Percentiles rank a stretch among this genome's conserved stretches.
Evolutionary conservation across 805 yeast genomes (phyloP).

Genomic region (Sungouiozyma intestinalis): DNA sequence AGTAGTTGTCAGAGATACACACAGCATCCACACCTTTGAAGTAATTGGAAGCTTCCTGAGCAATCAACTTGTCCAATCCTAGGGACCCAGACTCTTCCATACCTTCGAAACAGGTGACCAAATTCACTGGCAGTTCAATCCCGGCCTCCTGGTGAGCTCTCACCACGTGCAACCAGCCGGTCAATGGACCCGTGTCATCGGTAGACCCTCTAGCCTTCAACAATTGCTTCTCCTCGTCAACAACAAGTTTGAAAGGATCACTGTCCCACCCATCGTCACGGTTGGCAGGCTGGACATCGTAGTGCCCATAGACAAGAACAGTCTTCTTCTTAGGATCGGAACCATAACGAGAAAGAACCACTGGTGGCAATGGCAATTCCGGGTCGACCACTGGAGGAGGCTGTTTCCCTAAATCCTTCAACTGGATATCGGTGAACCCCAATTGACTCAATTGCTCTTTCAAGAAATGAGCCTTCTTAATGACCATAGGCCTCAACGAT

Average conservation of each 20-base stretch:
- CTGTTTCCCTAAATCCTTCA: constrained; percentile 77
- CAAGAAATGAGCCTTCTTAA: constrained; percentile 80
- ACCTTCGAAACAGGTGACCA: constrained; percentile 91
- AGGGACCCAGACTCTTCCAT: constrained; percentile 98
- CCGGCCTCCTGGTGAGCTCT: constrained; percentile 84
- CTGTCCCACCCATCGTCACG: constrained; percentile 91
- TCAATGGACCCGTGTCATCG: constrained; percentile 96
- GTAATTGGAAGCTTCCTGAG: constrained; percentile 64
- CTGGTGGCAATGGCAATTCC: constrained; percentile 76
- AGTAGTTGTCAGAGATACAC: constrained; percentile 93
- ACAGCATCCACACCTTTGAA: constrained; percentile 89
- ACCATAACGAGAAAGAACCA: constrained; percentile 86
- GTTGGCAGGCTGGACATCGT: constrained; percentile 96
- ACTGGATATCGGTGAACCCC: constrained; percentile 75
- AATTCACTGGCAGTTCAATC: constrained; percentile 84
- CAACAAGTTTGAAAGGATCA: constrained; percentile 73
- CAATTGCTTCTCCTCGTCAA: constrained; percentile 51
- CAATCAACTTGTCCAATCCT: constrained; percentile 79
- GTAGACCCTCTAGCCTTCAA: constrained; percentile 91
- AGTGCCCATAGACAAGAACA: constrained; percentile 88
- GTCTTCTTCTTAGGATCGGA: constrained; percentile 74
- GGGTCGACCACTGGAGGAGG: constrained; percentile 78
- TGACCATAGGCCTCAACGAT: constrained; percentile 75
- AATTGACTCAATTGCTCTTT: constrained; percentile 54
- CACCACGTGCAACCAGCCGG: constrained; percentile 90